Evolutionary conservation across 202 grass and related monocot genomes (phyloP).

Genomic region (Setaria italica): DNA sequence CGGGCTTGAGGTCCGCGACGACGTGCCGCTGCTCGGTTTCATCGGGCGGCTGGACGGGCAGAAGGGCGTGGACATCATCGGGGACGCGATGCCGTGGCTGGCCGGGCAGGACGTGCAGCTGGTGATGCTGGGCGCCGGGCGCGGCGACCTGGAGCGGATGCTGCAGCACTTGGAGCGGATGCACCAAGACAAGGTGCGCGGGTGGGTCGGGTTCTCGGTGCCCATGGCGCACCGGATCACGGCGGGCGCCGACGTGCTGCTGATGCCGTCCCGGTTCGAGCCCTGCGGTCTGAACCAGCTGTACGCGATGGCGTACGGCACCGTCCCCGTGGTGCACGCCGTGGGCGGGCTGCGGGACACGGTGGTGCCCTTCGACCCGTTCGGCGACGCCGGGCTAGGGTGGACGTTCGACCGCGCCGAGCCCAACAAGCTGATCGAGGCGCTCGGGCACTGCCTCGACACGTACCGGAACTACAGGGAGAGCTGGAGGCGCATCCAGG

Average conservation of each 20-base stretch:
- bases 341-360: constrained; percentile 70
- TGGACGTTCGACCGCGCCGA: constrained; percentile 72
- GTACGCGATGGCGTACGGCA: constrained; percentile 69
- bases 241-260: constrained; percentile 57
- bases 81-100: constrained; percentile 70
- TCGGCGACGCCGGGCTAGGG: constrained; percentile 49
- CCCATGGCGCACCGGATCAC: constrained; percentile 65
- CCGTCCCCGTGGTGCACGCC: constrained; percentile 63
- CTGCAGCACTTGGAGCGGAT: constrained; percentile 41
- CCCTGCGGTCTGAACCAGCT: constrained; percentile 81
- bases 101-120: constrained; percentile 64
- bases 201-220: constrained; percentile 67
- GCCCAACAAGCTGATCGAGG: constrained; percentile 56
- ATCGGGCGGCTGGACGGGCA: constrained; percentile 67
- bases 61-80: constrained; percentile 79
- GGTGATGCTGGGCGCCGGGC: constrained; percentile 63
- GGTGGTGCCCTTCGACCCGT: constrained; percentile 61
- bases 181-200: constrained; percentile 52
- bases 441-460: constrained; percentile 54
- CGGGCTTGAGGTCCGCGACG: constrained; percentile 42
- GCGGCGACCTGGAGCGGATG: constrained; percentile 62
- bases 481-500: constrained; percentile 61
- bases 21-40: constrained; percentile 59
- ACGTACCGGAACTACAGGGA: constrained; percentile 52
- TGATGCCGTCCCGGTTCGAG: constrained; percentile 75